Evolutionary conservation across 2,329 filamentous ascomycete species (phyloP).

Genomic region (Beauveria pseudobassiana): DNA sequence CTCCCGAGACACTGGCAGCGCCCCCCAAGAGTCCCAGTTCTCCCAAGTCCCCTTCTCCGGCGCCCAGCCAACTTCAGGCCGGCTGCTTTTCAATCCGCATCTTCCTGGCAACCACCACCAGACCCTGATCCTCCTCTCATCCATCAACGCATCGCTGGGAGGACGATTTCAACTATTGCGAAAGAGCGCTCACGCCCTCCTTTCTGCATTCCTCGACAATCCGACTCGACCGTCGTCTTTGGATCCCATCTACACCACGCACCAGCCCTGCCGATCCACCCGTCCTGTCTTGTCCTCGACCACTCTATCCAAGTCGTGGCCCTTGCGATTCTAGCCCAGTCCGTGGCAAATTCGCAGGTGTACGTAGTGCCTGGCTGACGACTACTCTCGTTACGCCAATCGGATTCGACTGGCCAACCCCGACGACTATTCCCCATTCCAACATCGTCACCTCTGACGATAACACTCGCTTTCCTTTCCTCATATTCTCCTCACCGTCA

Average conservation of each 20-base stretch:
- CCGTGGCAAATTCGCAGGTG: constrained; percentile 15
- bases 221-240: constrained; percentile 3
- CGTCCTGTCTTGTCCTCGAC: background rate
- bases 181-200: constrained; percentile 5
- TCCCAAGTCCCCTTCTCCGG: background rate
- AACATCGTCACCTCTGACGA: constrained; percentile 3
- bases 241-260: background rate
- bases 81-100: constrained; percentile 9
- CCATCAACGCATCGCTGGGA: constrained; percentile 6
- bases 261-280: background rate
- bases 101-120: background rate
- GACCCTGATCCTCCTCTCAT: background rate
- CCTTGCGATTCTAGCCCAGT: constrained; percentile 10
- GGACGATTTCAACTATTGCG: constrained; percentile 4
- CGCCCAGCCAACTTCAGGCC: background rate
- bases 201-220: constrained; percentile 2
- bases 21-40: background rate
- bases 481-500: constrained; percentile 3
- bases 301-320: background rate
- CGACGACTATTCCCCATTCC: constrained; percentile 1
- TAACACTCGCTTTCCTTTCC: constrained; percentile 5
- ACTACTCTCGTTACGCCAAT: constrained; percentile 9
- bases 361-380: constrained; percentile 14
- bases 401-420: constrained; percentile 5
- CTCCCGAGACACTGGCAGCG: constrained; percentile 11